Evolutionary conservation across 176 grass and related monocot genomes (phyloP), one percentile per base, ranked within the genome.

Genomic region (Metroxylon sagu): DNA sequence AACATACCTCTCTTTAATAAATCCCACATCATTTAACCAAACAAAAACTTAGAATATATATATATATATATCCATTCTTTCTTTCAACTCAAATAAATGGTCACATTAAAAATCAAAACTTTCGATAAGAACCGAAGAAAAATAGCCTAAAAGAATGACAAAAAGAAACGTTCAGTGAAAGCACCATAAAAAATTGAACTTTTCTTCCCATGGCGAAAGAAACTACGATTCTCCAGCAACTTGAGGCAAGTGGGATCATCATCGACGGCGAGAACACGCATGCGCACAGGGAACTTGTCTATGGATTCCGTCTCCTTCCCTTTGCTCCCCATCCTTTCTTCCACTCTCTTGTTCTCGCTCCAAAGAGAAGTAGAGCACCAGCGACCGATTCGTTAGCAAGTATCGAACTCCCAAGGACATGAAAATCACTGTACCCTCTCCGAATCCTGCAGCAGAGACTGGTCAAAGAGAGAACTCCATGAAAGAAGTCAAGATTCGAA

Each of bases 171-270:
- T 29, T 29, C 28, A 3, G 3, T 29, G 28, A 29, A 29, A 29
- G 28, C 12, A 43, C 10, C 35, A 43, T 43, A 16, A 30, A 49
- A 17, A 54, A 31, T 26, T 31, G 4, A 14, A 18, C 4, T 48
- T 29, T 29, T 52, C 21, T 23, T 62, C 35, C 53, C 21, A 54
- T 26, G 50, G 61, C 26, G 80, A 83, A 59, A 67, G 1, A 62
- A 85, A 1, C 15, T 43, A 43, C 12, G 12, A 21, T 16, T 30
- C 48, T 60, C 68, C 19, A 71, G 15, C 56, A 71, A 26, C 57
- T 52, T 71, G 56, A 71, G 68, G 68, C 56, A 71, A 29, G 4
- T 71, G 56, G 56, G 56, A 51, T 71, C 68, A 48, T 71, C 57
- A 26, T 71, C 68, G 23, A 71, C 57, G 56, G 68, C 68, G 21